These are phyloP conservation scores for Fusarium devonianum DNA, from an alignment of 2,329 filamentous ascomycete species.

Conservation along the genomic window DNA sequence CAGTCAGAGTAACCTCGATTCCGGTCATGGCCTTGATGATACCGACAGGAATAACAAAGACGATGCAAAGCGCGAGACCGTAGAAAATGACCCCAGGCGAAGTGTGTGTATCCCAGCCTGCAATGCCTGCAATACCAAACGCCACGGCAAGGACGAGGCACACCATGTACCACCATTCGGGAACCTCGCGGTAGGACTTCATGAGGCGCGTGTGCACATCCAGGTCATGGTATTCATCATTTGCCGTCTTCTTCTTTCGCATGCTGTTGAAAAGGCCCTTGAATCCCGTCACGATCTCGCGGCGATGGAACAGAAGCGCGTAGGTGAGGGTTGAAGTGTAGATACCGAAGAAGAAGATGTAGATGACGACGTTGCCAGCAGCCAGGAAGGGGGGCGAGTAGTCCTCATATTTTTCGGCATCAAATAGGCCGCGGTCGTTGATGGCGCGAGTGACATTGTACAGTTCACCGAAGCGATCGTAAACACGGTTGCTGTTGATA, in stretches of 20 bases:
- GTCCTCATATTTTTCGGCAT: constrained; percentile 53
- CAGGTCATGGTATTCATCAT: constrained; percentile 47
- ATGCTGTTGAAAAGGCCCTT: constrained; percentile 56
- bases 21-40: constrained; percentile 63
- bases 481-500: constrained; percentile 61
- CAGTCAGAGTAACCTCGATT: constrained; percentile 60
- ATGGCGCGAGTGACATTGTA: constrained; percentile 57
- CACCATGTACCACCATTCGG: constrained; percentile 62
- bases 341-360: constrained; percentile 63
- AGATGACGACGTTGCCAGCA: constrained; percentile 59
- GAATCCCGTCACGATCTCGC: constrained; percentile 59
- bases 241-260: constrained; percentile 51
- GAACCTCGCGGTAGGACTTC: constrained; percentile 56
- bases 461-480: constrained; percentile 55
- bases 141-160: constrained; percentile 54
- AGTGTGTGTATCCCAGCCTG: constrained; percentile 59
- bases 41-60: constrained; percentile 61
- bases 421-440: constrained; percentile 54
- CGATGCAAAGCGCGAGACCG: constrained; percentile 56
- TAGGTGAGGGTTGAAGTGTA: constrained; percentile 61
- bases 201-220: constrained; percentile 60
- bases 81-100: constrained; percentile 60
- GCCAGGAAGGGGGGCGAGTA: constrained; percentile 62
- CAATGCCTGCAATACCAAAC: constrained; percentile 56
- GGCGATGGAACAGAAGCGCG: constrained; percentile 59